Conservation (phyloP, 1,284 basidiomycete species). For the Microbotryum violaceum region DNA sequence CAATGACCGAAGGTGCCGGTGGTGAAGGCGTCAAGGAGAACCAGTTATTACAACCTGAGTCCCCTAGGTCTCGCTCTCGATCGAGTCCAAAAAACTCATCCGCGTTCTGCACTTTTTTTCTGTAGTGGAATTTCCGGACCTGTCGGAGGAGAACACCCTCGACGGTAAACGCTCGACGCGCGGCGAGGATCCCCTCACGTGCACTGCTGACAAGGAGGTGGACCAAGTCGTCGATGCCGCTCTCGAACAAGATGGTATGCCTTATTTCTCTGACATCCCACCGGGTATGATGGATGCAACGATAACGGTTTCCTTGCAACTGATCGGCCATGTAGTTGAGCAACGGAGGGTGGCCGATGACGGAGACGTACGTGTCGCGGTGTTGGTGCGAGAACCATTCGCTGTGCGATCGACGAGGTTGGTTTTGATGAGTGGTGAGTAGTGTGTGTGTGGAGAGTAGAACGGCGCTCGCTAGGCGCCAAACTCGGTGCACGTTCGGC, state of each 20-base stretch:
- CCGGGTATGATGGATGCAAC: too few species aligned
- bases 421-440: not conserved
- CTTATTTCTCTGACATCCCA: too few species aligned
- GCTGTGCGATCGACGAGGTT: slow-evolving; percentile 45
- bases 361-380: slow-evolving; percentile 83
- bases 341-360: slow-evolving; percentile 82
- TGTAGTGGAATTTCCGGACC: slow-evolving; percentile 15
- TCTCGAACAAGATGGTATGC: too few species aligned
- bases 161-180: slow-evolving; percentile 17
- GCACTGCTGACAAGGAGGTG: slow-evolving; percentile 12
- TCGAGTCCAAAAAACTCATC: too few species aligned
- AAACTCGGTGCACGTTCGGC: too few species aligned
- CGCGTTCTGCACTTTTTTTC: not conserved
- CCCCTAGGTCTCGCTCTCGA: too few species aligned
- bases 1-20: too few species aligned
- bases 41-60: too few species aligned
- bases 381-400: slow-evolving; percentile 98
- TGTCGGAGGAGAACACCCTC: slow-evolving; percentile 22
- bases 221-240: slow-evolving; percentile 8
- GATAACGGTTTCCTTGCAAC: too few species aligned
- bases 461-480: not conserved
- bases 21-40: too few species aligned
- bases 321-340: slow-evolving; percentile 64
- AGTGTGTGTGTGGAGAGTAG: not conserved
- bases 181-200: not conserved